Evolutionary conservation across 345 rosid genomes (phyloP).

Genomic region (Camelina hispida): DNA sequence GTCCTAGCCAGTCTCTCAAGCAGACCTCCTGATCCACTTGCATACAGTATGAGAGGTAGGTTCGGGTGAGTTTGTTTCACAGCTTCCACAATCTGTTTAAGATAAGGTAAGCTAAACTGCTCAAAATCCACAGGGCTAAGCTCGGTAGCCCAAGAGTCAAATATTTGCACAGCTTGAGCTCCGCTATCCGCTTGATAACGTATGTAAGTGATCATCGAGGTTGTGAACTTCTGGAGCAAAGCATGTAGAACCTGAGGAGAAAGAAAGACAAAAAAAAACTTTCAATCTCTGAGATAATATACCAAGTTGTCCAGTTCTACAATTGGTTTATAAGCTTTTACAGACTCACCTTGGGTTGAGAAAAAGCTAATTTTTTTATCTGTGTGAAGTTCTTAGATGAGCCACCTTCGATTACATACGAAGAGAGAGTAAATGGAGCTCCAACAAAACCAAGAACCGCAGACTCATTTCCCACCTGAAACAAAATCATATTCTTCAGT

Average conservation of each 20-base stretch:
- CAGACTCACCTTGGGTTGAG: constrained; percentile 75
- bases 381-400: constrained; percentile 92
- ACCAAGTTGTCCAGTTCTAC: neutral
- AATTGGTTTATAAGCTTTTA: neutral
- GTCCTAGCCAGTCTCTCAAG: constrained; percentile 87
- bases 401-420: constrained; percentile 94
- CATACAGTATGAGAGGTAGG: constrained; percentile 88
- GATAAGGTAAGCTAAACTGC: constrained; percentile 86
- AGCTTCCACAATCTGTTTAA: constrained; percentile 81
- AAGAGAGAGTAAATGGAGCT: constrained; percentile 98
- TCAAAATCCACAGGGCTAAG: constrained; percentile 97
- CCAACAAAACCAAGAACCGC: constrained; percentile 97
- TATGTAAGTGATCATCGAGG: constrained; percentile 86
- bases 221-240: constrained; percentile 80
- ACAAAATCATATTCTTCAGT: constrained; percentile 31
- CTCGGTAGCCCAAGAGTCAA: constrained; percentile 98
- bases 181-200: constrained; percentile 85
- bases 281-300: neutral
- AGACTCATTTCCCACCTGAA: constrained; percentile 75
- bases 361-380: constrained; percentile 85
- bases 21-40: constrained; percentile 96
- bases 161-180: constrained; percentile 98
- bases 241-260: constrained; percentile 74
- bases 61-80: constrained; percentile 85
- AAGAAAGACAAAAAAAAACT: constrained; percentile 22